Evolutionary conservation across 805 yeast species (phyloP), one percentile per base, ranked within the genome.

Genomic region (Wickerhamomyces pijperi): DNA sequence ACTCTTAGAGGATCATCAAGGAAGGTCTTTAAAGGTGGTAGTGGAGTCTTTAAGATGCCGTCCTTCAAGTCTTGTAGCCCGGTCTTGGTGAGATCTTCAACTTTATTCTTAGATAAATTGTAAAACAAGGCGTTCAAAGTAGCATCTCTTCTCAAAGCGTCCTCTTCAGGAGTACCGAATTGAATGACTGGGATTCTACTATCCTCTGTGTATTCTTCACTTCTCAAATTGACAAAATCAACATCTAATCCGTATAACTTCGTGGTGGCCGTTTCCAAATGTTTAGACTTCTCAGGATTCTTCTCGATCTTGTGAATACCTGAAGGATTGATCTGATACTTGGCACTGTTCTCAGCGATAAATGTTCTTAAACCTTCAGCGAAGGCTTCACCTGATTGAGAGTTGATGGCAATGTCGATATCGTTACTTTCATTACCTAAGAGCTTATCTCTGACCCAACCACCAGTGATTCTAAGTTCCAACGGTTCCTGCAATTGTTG

Each of bases 401-500:
- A 68, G 58, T 92, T 87, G 36, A 92, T 76, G 6, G 97, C 97
- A 36, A 92, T 84, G 51, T 92, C 99, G 23, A 92, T 66, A 57
- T 92, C 99, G 53, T 90, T 78, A 33, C 90, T 78, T 18, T 74
- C 76, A 36, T 70, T 68, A 0, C 95, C 94, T 23, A 92, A 64
- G 21, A 92, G 64, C 60, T 92, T 92, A 58, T 92, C 98, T 49
- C 98, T 71, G 3, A 92, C 98, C 98, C 98, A 90, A 0, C 98
- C 98, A 28, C 98, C 98, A 0, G 97, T 88, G 47, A 92, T 83
- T 43, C 98, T 59, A 13, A 83, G 65, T 34, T 70, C 78, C 9
- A 80, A 55, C n/a, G 41, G 39, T 3, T 15, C 36, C 34, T 3
- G 39, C 19, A 7, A 40, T n/a, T n/a, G n/a, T n/a, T 34, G 6